Evolutionary conservation across 345 rosid species (phyloP), one percentile per base, ranked within the genome.

Genomic region (Streptanthus diversifolius): DNA sequence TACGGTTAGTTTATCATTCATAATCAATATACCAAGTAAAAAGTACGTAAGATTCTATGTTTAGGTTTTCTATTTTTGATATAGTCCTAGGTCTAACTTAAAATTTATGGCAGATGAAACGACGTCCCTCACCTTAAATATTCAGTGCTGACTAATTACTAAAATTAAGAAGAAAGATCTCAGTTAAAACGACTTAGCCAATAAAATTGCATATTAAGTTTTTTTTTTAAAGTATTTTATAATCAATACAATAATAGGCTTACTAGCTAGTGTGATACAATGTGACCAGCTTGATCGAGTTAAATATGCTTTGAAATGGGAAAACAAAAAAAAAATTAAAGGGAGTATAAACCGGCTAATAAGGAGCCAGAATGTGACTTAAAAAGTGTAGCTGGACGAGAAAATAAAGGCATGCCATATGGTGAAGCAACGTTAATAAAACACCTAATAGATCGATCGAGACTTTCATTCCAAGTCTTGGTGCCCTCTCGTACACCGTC

Each of bases 371-470:
- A 63, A 63, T 63, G 45, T 72, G 76, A 63, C 13, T 17, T 7
- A 15, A 47, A 51, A 51, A 71, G 53, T 51, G 44, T 40, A 29
- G 13, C 11, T 53, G 55, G 44, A 53, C 19, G 70, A 72, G 70
- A 63, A 63, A 72, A 19, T 63, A 41, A 63, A 53, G 77, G 77
- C 77, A 73, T 65, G 56, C 17, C 13, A 58, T 24, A 65, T 55
- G 77, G 77, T 35, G 19, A 73, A 73, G 77, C 57, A 64, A 73
- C 32, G 43, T 62, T 71, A 51, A 51, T 71, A 17, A 71, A 49
- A 59, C 47, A 33, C 47, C 19, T 35, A 70, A 47, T 32, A 17
- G 22, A 48, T 71, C 39, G 51, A 61, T 61, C 12, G 41, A 30
- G 54, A 62, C 69, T 72, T 62, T 52, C 43, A 18, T 62, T 62